Evolutionary conservation across 2,329 filamentous ascomycete genomes (phyloP), one percentile per base, ranked within the genome.

Genomic region (Elsinoe necatrix): DNA sequence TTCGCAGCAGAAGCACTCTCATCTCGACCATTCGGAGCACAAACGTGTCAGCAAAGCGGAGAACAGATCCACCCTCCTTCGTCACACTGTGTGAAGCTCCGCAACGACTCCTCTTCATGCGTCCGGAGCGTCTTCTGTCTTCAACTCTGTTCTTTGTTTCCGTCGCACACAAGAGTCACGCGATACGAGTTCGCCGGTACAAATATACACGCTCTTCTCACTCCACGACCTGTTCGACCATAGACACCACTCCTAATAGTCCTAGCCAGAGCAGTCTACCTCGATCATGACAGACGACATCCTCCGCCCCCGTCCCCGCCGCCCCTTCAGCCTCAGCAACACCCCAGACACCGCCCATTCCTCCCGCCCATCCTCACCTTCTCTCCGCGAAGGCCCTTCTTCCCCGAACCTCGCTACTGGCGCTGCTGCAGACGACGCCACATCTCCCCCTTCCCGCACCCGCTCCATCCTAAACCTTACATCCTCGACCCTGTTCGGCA

Each of bases 401-500:
- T 59, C n/a, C 23, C 54, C 39, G 43, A 60, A 29, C 48, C 57
- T 18, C 57, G 48, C 58, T 27, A 47, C 56, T 4, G 29, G 25
- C n/a, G 39, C 50, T 2, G 47, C 51, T 16, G 63, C 66, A 25
- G 31, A 52, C n/a, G 65, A 63, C 18, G 58, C 57, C 18, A 55
- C 48, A 29, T 31, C 75, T 82, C 62, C 85, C 1, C 67, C 68
- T 42, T 63, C 80, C 66, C 83, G 88, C 58, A 87, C 85, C 21
- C 83, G 86, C 62, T 95, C 89, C 8, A 81, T 89, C 57, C 76
- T 90, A 66, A 95, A 96, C 68, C 79, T 98, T 59, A 95, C 89
- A 3, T 85, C 87, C 8, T 91, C 89, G 1, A 95, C 93, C 0
- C 80, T 98, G 4, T 87, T 86, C 63, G 92, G 93, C 56, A 98